Evolutionary conservation across 257 asterid genomes (phyloP).

Genomic region (Nicotiana tomentosiformis): DNA sequence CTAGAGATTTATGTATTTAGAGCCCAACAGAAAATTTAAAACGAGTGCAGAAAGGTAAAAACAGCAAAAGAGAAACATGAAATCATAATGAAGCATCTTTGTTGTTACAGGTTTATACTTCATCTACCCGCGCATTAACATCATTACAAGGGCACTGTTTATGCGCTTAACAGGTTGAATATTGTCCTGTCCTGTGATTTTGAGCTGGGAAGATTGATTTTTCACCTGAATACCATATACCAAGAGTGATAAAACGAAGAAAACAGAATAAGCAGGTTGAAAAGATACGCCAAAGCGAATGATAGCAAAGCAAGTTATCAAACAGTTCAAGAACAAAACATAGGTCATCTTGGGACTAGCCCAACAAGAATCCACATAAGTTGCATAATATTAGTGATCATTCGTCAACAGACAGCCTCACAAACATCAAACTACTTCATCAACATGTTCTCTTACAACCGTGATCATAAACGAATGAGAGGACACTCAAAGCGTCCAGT

Average conservation of each 20-base stretch:
- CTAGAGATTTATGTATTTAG: too few relatives aligned
- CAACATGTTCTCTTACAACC: neutral
- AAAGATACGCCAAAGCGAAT: too few relatives aligned
- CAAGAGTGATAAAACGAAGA: neutral
- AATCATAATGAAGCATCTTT: neutral
- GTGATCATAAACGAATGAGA: neutral
- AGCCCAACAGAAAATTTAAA: neutral
- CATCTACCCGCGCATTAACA: neutral
- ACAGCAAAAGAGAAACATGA: neutral
- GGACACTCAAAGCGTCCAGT: constrained; percentile 52
- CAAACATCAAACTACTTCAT: neutral
- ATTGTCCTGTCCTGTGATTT: neutral
- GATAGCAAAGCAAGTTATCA: neutral
- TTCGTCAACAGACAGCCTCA: neutral
- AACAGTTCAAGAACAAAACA: neutral
- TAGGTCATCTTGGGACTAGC: neutral
- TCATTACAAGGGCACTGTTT: neutral
- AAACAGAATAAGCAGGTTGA: too few relatives aligned
- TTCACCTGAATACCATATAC: neutral
- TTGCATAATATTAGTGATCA: neutral
- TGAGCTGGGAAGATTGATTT: neutral
- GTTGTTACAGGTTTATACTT: neutral
- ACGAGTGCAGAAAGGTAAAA: neutral
- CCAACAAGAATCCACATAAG: neutral
- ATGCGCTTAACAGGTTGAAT: neutral